Conservation (phyloP, 2,329 filamentous ascomycete species). For the Verticillium nonalfalfae region DNA sequence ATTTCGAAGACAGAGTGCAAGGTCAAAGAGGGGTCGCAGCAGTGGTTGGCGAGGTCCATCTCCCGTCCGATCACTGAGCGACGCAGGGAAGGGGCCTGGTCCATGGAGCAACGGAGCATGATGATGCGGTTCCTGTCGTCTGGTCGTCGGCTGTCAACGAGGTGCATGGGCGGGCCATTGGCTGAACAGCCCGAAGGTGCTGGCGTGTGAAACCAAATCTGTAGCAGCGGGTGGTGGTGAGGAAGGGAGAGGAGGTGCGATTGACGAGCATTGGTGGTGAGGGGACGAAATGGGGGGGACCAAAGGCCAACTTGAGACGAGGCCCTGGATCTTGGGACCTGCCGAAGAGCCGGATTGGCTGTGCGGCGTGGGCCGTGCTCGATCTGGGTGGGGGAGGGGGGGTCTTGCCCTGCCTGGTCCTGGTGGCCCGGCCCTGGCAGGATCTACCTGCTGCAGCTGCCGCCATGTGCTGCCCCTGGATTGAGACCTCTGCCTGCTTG, state of each 20-base stretch:
- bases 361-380: neutral
- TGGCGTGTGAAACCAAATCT: conserved; percentile 9
- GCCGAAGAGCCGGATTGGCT: neutral
- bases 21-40: neutral
- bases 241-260: neutral
- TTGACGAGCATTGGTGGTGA: conserved; percentile 9
- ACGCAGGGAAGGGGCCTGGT: neutral
- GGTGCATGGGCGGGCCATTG: neutral
- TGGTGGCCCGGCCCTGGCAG: too few species aligned
- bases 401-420: neutral
- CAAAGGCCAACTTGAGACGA: neutral
- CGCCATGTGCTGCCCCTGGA: neutral
- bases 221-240: conserved; percentile 8
- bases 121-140: neutral
- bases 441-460: neutral
- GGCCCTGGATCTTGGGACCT: neutral
- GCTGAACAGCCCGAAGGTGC: neutral
- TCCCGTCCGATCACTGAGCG: conserved; percentile 1
- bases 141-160: neutral
- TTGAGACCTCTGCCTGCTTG: too few species aligned
- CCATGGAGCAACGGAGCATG: neutral
- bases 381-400: neutral
- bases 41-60: neutral
- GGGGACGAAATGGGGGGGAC: conserved; percentile 7
- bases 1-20: neutral